A percentile compares a stretch with the other conserved stretches of the same genome.
These are phyloP conservation scores for Zasmidium angulare DNA, from an alignment of 2,329 filamentous ascomycete genomes.

Conservation along the genomic window DNA sequence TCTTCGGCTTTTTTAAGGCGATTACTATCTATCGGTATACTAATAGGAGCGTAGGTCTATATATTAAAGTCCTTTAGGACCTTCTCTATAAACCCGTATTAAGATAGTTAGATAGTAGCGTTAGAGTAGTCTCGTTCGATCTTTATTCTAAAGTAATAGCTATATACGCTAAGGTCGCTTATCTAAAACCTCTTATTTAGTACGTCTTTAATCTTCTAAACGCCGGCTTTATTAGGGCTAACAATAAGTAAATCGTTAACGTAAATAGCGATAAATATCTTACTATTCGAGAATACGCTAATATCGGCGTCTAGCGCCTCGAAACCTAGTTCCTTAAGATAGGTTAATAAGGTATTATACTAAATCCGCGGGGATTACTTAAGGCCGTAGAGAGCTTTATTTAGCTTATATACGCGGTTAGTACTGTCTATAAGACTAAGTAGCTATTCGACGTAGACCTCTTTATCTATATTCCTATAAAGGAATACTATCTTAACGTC, in stretches of 20 bases:
- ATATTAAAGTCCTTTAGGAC: constrained; percentile 18
- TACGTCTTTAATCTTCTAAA: constrained; percentile 20
- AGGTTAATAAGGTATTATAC: constrained; percentile 25
- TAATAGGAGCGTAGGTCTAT: constrained; percentile 2
- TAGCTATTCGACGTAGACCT: constrained; percentile 30
- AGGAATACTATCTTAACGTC: constrained; percentile 37
- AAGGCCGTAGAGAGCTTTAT: constrained; percentile 33
- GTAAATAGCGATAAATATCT: constrained; percentile 21
- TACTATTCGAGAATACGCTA: constrained; percentile 17
- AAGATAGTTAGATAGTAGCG: constrained; percentile 16
- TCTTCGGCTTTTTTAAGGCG: background rate
- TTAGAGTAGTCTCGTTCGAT: constrained; percentile 18
- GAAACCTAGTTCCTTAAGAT: constrained; percentile 23
- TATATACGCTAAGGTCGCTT: constrained; percentile 22
- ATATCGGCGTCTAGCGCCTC: constrained; percentile 10
- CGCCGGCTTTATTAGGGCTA: constrained; percentile 7
- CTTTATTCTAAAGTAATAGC: constrained; percentile 30
- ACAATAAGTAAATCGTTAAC: constrained; percentile 33
- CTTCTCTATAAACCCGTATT: constrained; percentile 28
- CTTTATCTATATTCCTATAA: constrained; percentile 28
- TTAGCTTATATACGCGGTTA: constrained; percentile 22
- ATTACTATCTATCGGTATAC: constrained; percentile 17
- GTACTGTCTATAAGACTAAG: constrained; percentile 9
- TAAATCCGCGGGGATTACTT: constrained; percentile 32
- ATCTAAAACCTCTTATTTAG: constrained; percentile 28